Evolutionary conservation across 1,284 basidiomycete species (phyloP), one percentile per base, ranked within the genome.

Genomic region (Apiotrichum mycotoxinovorans): DNA sequence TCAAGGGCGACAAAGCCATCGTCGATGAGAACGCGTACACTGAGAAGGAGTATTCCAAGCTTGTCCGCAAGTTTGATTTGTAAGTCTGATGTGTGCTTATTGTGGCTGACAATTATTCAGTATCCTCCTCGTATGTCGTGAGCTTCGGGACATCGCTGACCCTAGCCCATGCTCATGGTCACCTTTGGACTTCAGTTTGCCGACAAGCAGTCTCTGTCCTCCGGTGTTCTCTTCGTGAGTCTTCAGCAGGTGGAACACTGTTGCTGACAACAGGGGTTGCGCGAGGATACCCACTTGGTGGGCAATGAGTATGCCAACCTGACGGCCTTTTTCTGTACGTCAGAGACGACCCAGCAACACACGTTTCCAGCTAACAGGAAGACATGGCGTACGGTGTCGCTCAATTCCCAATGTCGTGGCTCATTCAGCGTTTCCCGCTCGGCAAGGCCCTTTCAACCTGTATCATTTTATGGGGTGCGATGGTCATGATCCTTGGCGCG

Each of bases 351-450:
- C n/a, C 18, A 3, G 3, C 27, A 15, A 12, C 20, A 35, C n/a
- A 27, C 46, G 12, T 30, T 30, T 34, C n/a, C 14, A 7, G 22
- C 20, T 47, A 14, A 30, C 33, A 12, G 2, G 9, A 22, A 58
- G 52, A 68, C 52, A 30, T 63, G 25, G 60, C 63, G 20, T 68
- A 66, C 54, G 60, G 56, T 27, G 54, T 57, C 10, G 62, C 62
- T 2, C 61, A 65, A 33, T 40, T 67, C n/a, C 67, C 67, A 5
- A 62, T 69, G 53, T 34, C 37, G 2, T 65, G 42, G 40, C n/a
- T 61, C 17, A 53, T 69, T 23, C 67, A 69, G 56, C 57, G 60
- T 3, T 55, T 67, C 51, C 66, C 65, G 5, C 58, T 69, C 54
- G 67, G 66, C 20, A 52, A 55, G 35, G 57, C 60, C 20, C 54